Base-by-base conservation (phyloP, 2,329 filamentous ascomycete species). In the Mycosphaerella sp. region DNA sequence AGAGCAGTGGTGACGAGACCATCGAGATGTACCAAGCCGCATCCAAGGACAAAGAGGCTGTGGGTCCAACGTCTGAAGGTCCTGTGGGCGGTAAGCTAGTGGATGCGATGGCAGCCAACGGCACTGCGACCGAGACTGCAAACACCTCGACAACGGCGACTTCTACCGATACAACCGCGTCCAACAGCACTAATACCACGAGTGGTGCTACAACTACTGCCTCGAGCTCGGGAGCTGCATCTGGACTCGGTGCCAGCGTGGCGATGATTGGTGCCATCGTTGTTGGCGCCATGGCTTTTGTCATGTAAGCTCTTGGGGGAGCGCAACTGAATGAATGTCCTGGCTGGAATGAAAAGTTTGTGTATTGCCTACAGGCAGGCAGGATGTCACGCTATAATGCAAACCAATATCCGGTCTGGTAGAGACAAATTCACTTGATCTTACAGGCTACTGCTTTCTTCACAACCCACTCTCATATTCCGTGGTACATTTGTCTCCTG, bases 241-340 rank as follows among this genome's bases (percentile, higher is more conserved):
- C 44, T 37, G 39, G 44, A 32, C 30, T 52, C 25, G 27, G 35
- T 2, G 47, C 50, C 2, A 45, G 37, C 13, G 32, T 42, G 37
- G 50, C 50, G 4, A 41, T 51, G 49, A 42, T 35, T 9, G 49
- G 42, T n/a, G 49, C 49, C 6, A 35, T 51, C 3, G 28, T 32
- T 34, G 49, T 42, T 21, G 49, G 42, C 36, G 49, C 36, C 16
- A 34, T 35, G 12, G 49, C 49, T 25, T 51, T 51, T 40, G 49
- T 40, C 2, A 25, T 51, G 42, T 51, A 51, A 18, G 28, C 28
- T 30, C n/a, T n/a, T n/a, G n/a, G n/a, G n/a, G n/a, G n/a, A n/a
- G n/a, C n/a, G n/a, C n/a, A n/a, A n/a, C n/a, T n/a, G n/a, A n/a
- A n/a, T n/a, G n/a, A n/a, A n/a, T n/a, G n/a, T n/a, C n/a, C n/a